Evolutionary conservation across 768 basidiomycete species (phyloP).

Genomic region (Daedaleopsis nitida): DNA sequence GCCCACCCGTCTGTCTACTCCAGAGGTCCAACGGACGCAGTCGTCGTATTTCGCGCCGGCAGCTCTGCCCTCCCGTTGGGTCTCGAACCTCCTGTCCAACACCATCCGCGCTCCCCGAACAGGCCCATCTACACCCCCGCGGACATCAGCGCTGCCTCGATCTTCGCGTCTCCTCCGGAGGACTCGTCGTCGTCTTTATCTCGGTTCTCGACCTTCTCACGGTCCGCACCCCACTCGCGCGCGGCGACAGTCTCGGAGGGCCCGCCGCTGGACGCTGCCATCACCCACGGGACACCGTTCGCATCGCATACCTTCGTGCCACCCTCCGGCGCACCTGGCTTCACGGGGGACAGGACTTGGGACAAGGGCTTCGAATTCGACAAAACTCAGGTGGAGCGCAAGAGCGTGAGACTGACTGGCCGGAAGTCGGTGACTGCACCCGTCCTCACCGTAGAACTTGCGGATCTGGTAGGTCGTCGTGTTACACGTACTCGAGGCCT

Average conservation of each 20-base stretch:
- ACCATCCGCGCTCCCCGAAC: constrained; percentile 15
- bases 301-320: constrained; percentile 44
- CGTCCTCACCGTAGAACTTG: constrained; percentile 55
- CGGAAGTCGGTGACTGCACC: constrained; percentile 54
- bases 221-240: constrained; percentile 17
- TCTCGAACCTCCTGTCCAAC: constrained; percentile 46
- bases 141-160: background rate
- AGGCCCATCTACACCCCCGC: background rate
- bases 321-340: constrained; percentile 76
- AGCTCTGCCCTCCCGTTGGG: constrained; percentile 50
- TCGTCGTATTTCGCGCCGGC: constrained; percentile 48
- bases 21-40: constrained; percentile 37
- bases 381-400: constrained; percentile 36
- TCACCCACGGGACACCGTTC: constrained; percentile 55
- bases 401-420: constrained; percentile 55
- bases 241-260: constrained; percentile 11
- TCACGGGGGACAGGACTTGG: constrained; percentile 65
- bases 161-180: background rate
- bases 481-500: background rate
- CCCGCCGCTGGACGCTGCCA: constrained; percentile 18
- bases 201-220: constrained; percentile 11
- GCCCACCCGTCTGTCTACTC: constrained; percentile 35
- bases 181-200: constrained; percentile 5
- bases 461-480: constrained; percentile 55
- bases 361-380: constrained; percentile 55